Evolutionary conservation across 306 rosid genomes (phyloP), one percentile per base, ranked within the genome.

Genomic region (Quercus suber): DNA sequence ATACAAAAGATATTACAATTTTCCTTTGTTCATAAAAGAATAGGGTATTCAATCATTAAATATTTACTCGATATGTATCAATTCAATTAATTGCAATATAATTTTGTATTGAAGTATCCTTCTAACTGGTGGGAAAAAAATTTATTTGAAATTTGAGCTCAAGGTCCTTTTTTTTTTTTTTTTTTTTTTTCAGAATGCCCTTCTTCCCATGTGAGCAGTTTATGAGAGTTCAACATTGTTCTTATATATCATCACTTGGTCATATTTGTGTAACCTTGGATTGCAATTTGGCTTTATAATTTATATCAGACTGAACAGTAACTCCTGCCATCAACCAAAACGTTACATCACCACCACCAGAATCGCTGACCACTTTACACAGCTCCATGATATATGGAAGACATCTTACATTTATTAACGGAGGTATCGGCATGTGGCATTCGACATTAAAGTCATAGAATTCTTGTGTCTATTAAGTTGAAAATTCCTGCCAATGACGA

Each of bases 1-100:
- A 60, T 77, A 73, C 68, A 35, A 30, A 80, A 35, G 79, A 52
- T 41, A 21, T 52, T 49, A 27, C 69, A 67, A 19, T 30, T 4
- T 41, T 81, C 71, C 57, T 20, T 71, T 81, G 82, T 81, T 73
- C 41, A 73, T 69, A 84, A 43, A 37, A 58, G 59, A 70, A 23
- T 64, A 73, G 74, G 51, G 17, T 33, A 43, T 33, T 73, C 71
- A 21, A 43, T 28, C n/a, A 58, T 45, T 69, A 55, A 25, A 12
- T 76, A 19, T 73, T 77, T 56, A 68, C 14, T 59, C n/a, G 28
- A 33, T 31, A 43, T 11, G 59, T 58, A 51, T 68, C 30, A 52
- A 41, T 20, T 56, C 43, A 60, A 71, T 71, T 71, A 23, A 71
- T 45, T 52, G 12, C 52, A 67, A 35, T 67, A 67, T 63, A 71